Evolutionary conservation across 2,329 filamentous ascomycete species (phyloP), one percentile per base, ranked within the genome.

Genomic region (Sporothrix variecibatus): DNA sequence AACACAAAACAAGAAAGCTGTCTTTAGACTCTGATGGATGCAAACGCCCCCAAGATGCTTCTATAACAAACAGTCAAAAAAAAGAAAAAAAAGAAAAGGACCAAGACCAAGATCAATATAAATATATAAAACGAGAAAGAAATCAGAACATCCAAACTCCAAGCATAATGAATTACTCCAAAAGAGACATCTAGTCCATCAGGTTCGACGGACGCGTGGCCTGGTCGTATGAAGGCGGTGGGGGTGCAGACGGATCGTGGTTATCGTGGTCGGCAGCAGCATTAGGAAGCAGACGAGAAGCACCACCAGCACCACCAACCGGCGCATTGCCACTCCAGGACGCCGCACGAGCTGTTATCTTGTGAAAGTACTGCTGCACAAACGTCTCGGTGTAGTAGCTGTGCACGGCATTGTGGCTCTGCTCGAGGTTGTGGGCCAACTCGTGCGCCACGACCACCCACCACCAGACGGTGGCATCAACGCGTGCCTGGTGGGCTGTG

Each of bases 401-500:
- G 82, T 97, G 94, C 72, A 92, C 88, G 20, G 92, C 86, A 79
- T 92, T 92, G 82, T 98, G 95, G 76, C 90, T 87, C 51, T 84
- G 83, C 9, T 97, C 94, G 72, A 99, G 84, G 81, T 99, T 99
- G 83, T 99, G 96, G 74, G 96, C 95, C 81, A 99, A 84, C 84
- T 99, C 97, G 81, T 99, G 96, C 76, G 94, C 97, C 75, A 98
- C 82, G n/a, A 96, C 94, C 76, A 78, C 79, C 74, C 76, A 75
- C 75, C 77, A 77, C 75, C 76, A 77, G 34, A 76, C 79, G 23
- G 77, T 84, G 40, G 85, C 86, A 31, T 83, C 84, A 8, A 82
- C 84, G 46, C 75, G 78, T 75, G 80, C 75, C 38, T 71, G 71
- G 20, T 4, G 31, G 0, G 56, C 23, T 3, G 56, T 26, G 12